Percentiles rank a stretch among this genome's conserved stretches.
Evolutionary conservation across 2,329 filamentous ascomycete species (phyloP).

Genomic region (Venturiaceae sp.): DNA sequence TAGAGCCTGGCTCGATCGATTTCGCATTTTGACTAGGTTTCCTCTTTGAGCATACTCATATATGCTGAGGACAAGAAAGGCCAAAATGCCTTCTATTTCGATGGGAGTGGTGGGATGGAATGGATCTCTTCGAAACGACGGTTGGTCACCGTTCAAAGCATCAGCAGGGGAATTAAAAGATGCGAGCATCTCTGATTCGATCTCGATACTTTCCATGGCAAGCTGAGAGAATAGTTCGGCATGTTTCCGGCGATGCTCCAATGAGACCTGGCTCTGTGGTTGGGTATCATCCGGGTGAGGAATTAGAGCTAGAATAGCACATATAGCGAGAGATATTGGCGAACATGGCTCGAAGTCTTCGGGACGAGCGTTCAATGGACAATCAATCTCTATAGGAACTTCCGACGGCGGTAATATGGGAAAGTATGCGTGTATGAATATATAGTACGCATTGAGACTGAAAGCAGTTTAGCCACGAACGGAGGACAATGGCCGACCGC

Average conservation of each 20-base stretch:
- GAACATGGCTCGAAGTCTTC: slow-evolving; percentile 31
- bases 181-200: slow-evolving; percentile 37
- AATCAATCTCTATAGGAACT: slow-evolving; percentile 6
- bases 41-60: slow-evolving; percentile 45
- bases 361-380: slow-evolving; percentile 21
- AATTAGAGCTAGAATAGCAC: slow-evolving; percentile 38
- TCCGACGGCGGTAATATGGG: slow-evolving; percentile 39
- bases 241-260: slow-evolving; percentile 36
- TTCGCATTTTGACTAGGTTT: slow-evolving; percentile 43
- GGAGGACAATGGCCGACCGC: neutral
- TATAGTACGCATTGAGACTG: slow-evolving; percentile 41
- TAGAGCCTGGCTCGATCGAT: slow-evolving; percentile 37
- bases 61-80: slow-evolving; percentile 37
- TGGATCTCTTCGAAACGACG: slow-evolving; percentile 22
- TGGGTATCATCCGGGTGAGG: slow-evolving; percentile 32
- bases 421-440: slow-evolving; percentile 42
- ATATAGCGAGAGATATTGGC: slow-evolving; percentile 36
- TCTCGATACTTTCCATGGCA: slow-evolving; percentile 39
- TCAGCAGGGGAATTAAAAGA: slow-evolving; percentile 34
- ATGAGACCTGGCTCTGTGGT: slow-evolving; percentile 27
- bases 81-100: slow-evolving; percentile 38
- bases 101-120: slow-evolving; percentile 36
- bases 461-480: neutral
- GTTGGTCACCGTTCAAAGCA: slow-evolving; percentile 31
- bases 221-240: slow-evolving; percentile 40